Evolutionary conservation across 345 rosid species (phyloP), one percentile per base, ranked within the genome.

Genomic region (thale cress (Arabidopsis thaliana)): DNA sequence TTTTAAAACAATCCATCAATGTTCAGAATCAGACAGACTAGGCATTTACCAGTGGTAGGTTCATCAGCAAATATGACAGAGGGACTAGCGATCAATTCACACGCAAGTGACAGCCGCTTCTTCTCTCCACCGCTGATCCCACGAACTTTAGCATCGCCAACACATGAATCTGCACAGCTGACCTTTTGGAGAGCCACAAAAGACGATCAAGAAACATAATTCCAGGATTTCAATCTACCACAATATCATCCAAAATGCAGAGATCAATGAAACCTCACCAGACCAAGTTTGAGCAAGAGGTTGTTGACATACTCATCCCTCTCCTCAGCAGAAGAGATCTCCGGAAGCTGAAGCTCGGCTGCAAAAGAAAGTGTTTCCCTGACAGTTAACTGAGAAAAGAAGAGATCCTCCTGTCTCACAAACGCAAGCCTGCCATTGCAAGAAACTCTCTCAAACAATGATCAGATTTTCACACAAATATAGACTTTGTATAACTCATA

Each of bases 111-210:
- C 23, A 95, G 80, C 16, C 96, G 93, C 75, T 95, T 95, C 85
- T 85, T 95, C 80, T 95, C 99, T 71, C 99, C 99, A 30, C 99
- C 99, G 70, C 99, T 95, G 75, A 91, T 87, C 66, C 99, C 99
- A 71, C 97, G 97, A 72, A 90, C 93, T 84, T 95, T 92, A 71
- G 96, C 92, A 87, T 95, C 99, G 59, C 99, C 99, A 68, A 95
- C 91, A 78, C 67, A 84, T 40, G 97, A 78, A 79, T 90, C 91
- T 51, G 99, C 96, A 77, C 97, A 91, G 71, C 89, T 85, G 72
- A 89, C 91, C 98, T 94, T 82, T 89, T 77, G 79, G 79, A 66
- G 65, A 78, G 61, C 66, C 79, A 20, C 58, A 75, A 79, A 79
- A 13, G 50, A 78, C 28, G 20, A 67, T 62, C 61, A 61, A 38